phyloP scores from a whole-genome alignment of 140 eudicot genomes.

The Ambrosia hybrid region DNA sequence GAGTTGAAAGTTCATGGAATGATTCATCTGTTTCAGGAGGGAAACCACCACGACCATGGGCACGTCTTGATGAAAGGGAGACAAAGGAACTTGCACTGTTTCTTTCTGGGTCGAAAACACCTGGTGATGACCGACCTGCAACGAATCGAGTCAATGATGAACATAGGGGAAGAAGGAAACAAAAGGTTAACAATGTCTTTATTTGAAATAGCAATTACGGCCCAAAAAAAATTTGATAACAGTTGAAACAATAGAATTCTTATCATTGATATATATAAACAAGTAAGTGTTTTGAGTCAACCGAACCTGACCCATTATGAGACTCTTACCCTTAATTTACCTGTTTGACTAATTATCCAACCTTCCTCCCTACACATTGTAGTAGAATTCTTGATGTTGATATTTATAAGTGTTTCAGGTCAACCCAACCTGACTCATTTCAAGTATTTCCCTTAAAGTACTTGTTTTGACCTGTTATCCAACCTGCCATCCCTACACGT shows the following conservation, averaged over 20 bases:
- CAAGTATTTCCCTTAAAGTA: too few relatives aligned
- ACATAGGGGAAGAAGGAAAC: conserved; percentile 31
- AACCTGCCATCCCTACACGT: too few relatives aligned
- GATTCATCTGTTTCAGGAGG: conserved; percentile 54
- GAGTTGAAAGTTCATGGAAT: conserved; percentile 49
- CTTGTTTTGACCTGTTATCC: not conserved
- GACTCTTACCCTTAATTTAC: too few relatives aligned
- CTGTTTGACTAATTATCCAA: too few relatives aligned
- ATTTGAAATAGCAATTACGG: too few relatives aligned
- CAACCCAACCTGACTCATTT: too few relatives aligned
- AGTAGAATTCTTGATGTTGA: too few relatives aligned
- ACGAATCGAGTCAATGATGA: conserved; percentile 31
- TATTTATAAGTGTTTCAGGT: too few relatives aligned
- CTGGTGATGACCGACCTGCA: conserved; percentile 23
- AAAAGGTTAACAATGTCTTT: not conserved
- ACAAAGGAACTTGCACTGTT: conserved; percentile 67
- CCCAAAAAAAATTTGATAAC: not conserved
- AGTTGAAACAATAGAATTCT: not conserved
- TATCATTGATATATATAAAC: not conserved
- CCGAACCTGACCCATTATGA: too few relatives aligned
- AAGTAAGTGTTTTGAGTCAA: not conserved
- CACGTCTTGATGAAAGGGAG: conserved; percentile 74
- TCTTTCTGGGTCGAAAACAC: conserved; percentile 53
- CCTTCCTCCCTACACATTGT: too few relatives aligned
- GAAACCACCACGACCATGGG: conserved; percentile 83